Evolutionary conservation across 495 filamentous ascomycete species (phyloP), one percentile per base, ranked within the genome.

Genomic region (Astrocystis sublimbata): DNA sequence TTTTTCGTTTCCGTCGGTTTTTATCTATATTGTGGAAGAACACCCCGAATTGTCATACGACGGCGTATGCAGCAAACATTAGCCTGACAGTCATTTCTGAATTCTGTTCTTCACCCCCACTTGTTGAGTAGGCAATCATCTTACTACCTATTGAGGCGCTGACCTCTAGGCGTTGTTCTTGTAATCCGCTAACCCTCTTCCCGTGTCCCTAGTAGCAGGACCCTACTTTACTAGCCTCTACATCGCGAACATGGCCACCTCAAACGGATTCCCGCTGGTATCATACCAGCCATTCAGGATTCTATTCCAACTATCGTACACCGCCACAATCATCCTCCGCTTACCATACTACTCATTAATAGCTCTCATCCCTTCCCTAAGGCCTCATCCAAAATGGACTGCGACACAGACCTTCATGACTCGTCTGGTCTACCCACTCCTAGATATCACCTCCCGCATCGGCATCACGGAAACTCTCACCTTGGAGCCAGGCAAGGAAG

Each of bases 361-460:
- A 35, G 23, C 62, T 9, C 12, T 21, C 0, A 13, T 64, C 17
- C 62, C 62, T 4, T 38, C 23, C 13, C 13, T 58, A 2, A 33
- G 62, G 23, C 62, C 55, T 2, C 38, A 58, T 30, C 0, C 45
- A 15, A 3, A 15, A 55, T 68, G 66, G 66, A 57, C 30, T 4
- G 54, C 46, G 19, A 68, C 61, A 33, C 66, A 68, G 31, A 52
- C 59, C 2, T 49, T 68, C 21, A 45, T 65, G 55, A 55, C 46
- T 0, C 63, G 51, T 8, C n/a, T 63, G 45, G 40, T 26, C 30
- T 60, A 63, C 31, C 28, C 12, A n/a, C 0, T 53, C 8, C 36
- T 63, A 0, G 62, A 65, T 17, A 26, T 65, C 0, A 41, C 21
- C 0, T 59, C 62, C 26, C 58, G 52, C 3, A 24, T 65, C 21